Base-by-base conservation (phyloP, 768 basidiomycete species). In the Cystobasidium onofrii region DNA sequence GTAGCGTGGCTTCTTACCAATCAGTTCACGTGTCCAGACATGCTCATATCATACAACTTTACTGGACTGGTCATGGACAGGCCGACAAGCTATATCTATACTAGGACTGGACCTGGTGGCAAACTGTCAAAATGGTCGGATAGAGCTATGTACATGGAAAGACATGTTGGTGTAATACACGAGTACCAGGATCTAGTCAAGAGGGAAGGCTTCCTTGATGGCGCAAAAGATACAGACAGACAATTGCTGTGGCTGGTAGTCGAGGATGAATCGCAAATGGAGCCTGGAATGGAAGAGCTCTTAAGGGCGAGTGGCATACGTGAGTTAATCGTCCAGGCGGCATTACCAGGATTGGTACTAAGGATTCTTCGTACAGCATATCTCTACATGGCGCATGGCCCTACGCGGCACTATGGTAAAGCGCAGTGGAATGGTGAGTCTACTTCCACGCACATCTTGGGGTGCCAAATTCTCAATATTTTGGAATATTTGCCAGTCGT, bases 311-410 rank as follows among this genome's bases (percentile, higher is more conserved):
- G 63, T 46, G 63, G 63, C 7, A 64, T 64, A 15, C 63, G 63
- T 64, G 34, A 41, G 33, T 64, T n/a, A n/a, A n/a, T n/a, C n/a
- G n/a, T n/a, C n/a, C n/a, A n/a, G n/a, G n/a, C n/a, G n/a, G n/a
- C n/a, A n/a, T n/a, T n/a, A n/a, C n/a, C n/a, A n/a, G n/a, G n/a
- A n/a, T n/a, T n/a, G n/a, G n/a, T 41, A 44, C 50, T 67, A 25
- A 67, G 12, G 13, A 7, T 7, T 20, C 33, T 34, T n/a, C 18
- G 10, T 17, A 27, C 31, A 71, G 36, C 69, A 2, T 71, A 55
- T 52, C 29, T 71, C 23, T 71, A 71, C 69, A 36, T 71, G 27
- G 69, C 69, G 69, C 69, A 71, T 31, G 69, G 69, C 25, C 69
- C 69, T 1, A 71, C 69, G 20, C 52, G 44, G 33, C 50, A 71